Percentiles rank a stretch among this genome's conserved stretches.
These are phyloP conservation scores for Panicum hallii DNA, from an alignment of 202 grass and related monocot genomes.

Conservation along the genomic window DNA sequence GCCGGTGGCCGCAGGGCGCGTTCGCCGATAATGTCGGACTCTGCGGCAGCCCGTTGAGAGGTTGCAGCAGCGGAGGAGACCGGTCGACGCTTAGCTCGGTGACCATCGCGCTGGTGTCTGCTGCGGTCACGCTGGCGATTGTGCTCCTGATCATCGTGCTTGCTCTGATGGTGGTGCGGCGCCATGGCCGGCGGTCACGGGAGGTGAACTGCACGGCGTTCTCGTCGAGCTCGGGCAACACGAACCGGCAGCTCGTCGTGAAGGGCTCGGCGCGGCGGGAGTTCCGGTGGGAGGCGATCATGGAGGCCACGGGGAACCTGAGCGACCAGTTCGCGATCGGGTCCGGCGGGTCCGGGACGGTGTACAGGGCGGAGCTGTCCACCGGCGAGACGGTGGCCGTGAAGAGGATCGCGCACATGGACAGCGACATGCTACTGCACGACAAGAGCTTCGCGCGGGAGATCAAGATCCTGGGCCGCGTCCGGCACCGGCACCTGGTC, in stretches of 20 bases:
- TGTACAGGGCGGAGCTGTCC: slow-evolving; percentile 77
- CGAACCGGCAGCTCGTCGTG: slow-evolving; percentile 59
- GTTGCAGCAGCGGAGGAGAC: slow-evolving; percentile 34
- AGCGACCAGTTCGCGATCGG: slow-evolving; percentile 87
- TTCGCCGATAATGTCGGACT: slow-evolving; percentile 66
- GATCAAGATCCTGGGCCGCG: slow-evolving; percentile 78
- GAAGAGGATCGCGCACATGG: slow-evolving; percentile 63
- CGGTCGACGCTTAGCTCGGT: slow-evolving; percentile 53
- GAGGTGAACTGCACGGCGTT: slow-evolving; percentile 76
- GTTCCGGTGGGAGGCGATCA: slow-evolving; percentile 93
- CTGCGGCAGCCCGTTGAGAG: slow-evolving; percentile 66
- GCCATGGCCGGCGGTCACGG: slow-evolving; percentile 10
- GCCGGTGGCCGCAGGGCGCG: slow-evolving; percentile 68
- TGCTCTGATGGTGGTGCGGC: slow-evolving; percentile 41
- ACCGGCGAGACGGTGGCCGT: slow-evolving; percentile 91
- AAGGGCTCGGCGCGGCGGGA: slow-evolving; percentile 75
- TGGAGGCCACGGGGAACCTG: slow-evolving; percentile 84
- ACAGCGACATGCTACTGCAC: slow-evolving; percentile 65
- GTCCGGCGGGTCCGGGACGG: slow-evolving; percentile 80
- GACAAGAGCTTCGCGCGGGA: slow-evolving; percentile 84
- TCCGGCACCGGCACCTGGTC: slow-evolving; percentile 90
- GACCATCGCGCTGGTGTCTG: slow-evolving; percentile 74
- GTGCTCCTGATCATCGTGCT: slow-evolving; percentile 59
- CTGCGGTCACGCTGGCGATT: slow-evolving; percentile 63
- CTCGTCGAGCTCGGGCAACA: slow-evolving; percentile 58